Evolutionary conservation across 768 basidiomycete genomes (phyloP).

Genomic region (Suillus cothurnatus): DNA sequence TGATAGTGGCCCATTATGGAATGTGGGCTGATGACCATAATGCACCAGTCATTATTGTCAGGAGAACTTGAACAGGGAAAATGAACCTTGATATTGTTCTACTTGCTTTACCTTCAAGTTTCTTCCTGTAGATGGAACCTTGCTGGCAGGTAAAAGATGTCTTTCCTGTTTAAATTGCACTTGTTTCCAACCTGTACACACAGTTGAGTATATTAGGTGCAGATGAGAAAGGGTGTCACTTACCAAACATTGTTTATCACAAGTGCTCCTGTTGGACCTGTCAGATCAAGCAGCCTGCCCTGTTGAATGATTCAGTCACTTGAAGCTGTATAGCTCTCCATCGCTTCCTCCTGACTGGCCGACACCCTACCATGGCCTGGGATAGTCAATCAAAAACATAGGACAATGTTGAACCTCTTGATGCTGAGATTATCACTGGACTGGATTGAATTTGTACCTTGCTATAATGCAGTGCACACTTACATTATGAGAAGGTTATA

Average conservation of each 20-base stretch:
- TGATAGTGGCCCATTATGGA: not conserved
- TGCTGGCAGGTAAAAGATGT: no score
- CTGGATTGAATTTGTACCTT: not conserved
- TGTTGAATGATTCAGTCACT: not conserved
- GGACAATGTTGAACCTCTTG: not conserved
- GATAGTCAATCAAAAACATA: not conserved
- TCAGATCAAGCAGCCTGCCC: no score
- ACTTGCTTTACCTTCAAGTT: no score
- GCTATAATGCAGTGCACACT: not conserved
- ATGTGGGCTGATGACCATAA: slow-evolving; percentile 17
- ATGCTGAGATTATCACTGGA: not conserved
- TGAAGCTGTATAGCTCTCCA: not conserved
- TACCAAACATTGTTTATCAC: no score
- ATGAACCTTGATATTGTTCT: not conserved
- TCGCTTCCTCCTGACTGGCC: not conserved
- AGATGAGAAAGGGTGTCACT: no score
- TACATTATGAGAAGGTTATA: no score
- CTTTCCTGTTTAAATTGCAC: no score
- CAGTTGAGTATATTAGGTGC: no score
- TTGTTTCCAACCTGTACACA: no score
- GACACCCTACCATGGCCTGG: not conserved
- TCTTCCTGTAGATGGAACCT: not conserved
- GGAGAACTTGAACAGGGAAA: not conserved
- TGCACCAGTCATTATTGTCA: slow-evolving; percentile 15
- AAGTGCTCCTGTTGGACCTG: not conserved